Percentiles rank a stretch among this genome's conserved stretches.
These are phyloP conservation scores for Juncus inflexus DNA, from an alignment of 176 grass and related monocot species.

Conservation along the genomic window DNA sequence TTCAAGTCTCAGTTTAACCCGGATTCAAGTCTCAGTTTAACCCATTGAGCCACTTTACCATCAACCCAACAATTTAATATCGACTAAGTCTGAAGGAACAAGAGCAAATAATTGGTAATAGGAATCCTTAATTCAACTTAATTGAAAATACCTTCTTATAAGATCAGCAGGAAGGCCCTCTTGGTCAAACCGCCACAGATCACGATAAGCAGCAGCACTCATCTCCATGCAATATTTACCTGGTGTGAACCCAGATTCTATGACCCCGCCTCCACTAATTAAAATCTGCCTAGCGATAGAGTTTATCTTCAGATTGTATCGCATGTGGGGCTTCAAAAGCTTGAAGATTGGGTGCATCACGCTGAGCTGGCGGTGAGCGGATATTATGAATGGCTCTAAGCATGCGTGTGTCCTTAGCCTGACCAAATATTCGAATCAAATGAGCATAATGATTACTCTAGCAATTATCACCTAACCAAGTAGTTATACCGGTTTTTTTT, in stretches of 20 bases:
- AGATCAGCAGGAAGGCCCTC: constrained; percentile 90
- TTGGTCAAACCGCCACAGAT: constrained; percentile 76
- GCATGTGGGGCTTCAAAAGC: constrained; percentile 90
- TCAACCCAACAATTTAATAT: no score
- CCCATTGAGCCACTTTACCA: no score
- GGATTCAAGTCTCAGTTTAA: no score
- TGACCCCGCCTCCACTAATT: constrained; percentile 86
- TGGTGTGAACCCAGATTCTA: constrained; percentile 85
- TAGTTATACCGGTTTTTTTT: no score
- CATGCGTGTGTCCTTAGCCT: constrained; percentile 91
- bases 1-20: no score
- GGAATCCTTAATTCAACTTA: not conserved
- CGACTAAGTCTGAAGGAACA: no score
- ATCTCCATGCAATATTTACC: constrained; percentile 71
- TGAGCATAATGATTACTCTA: no score
- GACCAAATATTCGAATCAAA: not conserved
- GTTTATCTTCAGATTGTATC: constrained; percentile 91
- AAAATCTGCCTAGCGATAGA: constrained; percentile 87
- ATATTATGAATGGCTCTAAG: constrained; percentile 64
- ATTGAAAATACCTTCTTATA: constrained; percentile 50
- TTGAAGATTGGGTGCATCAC: constrained; percentile 92
- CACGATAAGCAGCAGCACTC: constrained; percentile 53
- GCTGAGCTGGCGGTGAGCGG: constrained; percentile 91
- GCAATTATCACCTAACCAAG: no score
- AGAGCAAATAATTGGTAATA: not conserved